Evolutionary conservation across 2,329 filamentous ascomycete genomes (phyloP), one percentile per base, ranked within the genome.

Genomic region (Ceratocystis diversiconidia): DNA sequence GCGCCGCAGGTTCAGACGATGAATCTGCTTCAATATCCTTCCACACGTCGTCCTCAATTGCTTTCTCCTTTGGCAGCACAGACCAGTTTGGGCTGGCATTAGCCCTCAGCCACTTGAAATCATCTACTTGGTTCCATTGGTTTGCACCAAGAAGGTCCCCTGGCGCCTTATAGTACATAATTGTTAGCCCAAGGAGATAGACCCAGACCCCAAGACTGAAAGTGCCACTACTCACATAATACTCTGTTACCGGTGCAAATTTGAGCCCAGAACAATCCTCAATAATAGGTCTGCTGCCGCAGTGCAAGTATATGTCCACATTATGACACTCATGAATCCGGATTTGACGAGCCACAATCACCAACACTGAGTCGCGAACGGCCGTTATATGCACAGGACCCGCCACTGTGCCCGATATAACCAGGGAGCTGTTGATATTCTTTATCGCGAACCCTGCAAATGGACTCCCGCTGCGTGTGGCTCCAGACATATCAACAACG

Each of bases 41-140:
- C 91, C 91, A 96, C 0, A 87, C 77, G 1, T 82, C 77, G 1
- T 86, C 82, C 0, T 76, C 70, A 12, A 92, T 75, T 28, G 81
- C 80, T 65, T 86, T 77, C 0, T 78, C 78, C 63, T 84, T 80
- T 1, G 83, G 78, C 25, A 97, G 70, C 1, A 90, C 75, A 43
- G 79, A 83, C 90, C 92, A 99, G 73, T 99, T 92, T 1, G 94
- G 94, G 72, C 90, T 96, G 36, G 84, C 84, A 66, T 89, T 90
- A 17, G 83, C 80, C 74, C 92, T 95, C 69, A 96, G 82, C 94
- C 94, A 97, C 76, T 95, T 95, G 79, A 99, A 99, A 74, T 99
- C 94, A 74, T 97, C 90, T 17, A 97, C 89, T 71, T 94, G 85
- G 70, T 92, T 82, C 90, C 90, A 99, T 71, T 88, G 83, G 73